Base-by-base conservation (phyloP, 1,139 yeast genomes). In the Kurtzmaniella quercitrusa region DNA sequence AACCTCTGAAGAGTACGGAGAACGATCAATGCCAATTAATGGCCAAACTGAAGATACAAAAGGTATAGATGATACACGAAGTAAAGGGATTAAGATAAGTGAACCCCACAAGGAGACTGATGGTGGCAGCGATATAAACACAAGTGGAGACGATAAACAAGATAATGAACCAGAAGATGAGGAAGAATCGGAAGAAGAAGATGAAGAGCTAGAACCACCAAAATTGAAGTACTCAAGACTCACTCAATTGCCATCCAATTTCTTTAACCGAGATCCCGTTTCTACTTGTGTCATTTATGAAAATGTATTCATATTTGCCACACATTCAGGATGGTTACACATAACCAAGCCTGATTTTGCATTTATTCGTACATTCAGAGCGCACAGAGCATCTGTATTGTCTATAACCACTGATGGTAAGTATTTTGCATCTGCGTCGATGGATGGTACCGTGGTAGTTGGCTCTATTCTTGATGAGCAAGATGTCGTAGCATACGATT, bases 361-460 rank as follows among this genome's bases (percentile, higher is more conserved):
- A 4, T 60, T 81, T 0, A 66, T 88, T 1, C 70, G 94, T 34
- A 83, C 96, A 0, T 76, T 87, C 48, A 79, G 88, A 51, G 93
- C 94, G 1, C 97, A 94, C 53, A 70, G 88, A 39, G 93, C 98
- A 0, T 88, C 96, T 0, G 78, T 93, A 2, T 65, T 91, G 36
- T 78, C 88, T 0, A 66, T 82, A 2, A 78, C 82, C 44, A 77
- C 86, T 0, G 95, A 88, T 54, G 95, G 94, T 0, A 61, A 63
- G 11, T 81, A 74, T 53, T 79, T 91, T 50, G 95, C 91, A 0
- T 83, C 95, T 0, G 96, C 91, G 0, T 88, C 97, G 0, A 84
- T 91, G 71, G 98, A 93, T 57, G 98, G 98, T 0, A 86, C 96
- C 0, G 85, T 91, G 0, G 89, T 88, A 0, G 78, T 91, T 9